Evolutionary conservation across 352 stramenopile species (phyloP), one percentile per base, ranked within the genome.

Genomic region (Pythium apleroticum): DNA sequence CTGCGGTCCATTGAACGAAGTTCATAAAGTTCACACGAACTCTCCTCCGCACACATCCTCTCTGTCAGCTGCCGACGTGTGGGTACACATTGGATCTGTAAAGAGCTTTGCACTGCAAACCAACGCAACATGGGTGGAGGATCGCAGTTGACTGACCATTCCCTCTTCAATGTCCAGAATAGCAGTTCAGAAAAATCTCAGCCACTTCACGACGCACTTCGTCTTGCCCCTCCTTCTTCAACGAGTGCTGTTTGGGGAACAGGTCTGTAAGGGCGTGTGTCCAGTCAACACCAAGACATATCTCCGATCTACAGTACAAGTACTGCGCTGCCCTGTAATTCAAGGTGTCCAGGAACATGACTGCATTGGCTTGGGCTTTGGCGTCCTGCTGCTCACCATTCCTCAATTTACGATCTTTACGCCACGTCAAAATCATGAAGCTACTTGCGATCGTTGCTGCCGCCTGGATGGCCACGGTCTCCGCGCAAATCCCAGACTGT

Each of bases 351-450:
- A n/a, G n/a, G n/a, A n/a, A n/a, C n/a, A n/a, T n/a, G n/a, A n/a
- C n/a, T n/a, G n/a, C n/a, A n/a, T n/a, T n/a, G n/a, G n/a, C n/a
- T n/a, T n/a, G n/a, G n/a, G n/a, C n/a, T n/a, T n/a, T n/a, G n/a
- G n/a, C n/a, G n/a, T n/a, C n/a, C n/a, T n/a, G n/a, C n/a, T n/a
- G n/a, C n/a, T n/a, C n/a, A n/a, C 33, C 33, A 39, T 39, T 39
- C 10, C 7, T 9, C 33, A 11, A 39, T 39, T 39, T 17, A 39
- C 11, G 5, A 39, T 3, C 33, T n/a, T n/a, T n/a, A n/a, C 7
- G 7, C 11, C 33, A 39, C 33, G 11, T 15, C 10, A 9, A n/a
- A n/a, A 62, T 30, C 22, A 67, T 67, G 60, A 61, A 68, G 61
- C 22, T 63, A 6, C 49, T 58, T 27, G 46, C 61, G 24, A 12